Conservation (phyloP, 1,284 basidiomycete genomes). For the Leucoagaricus sp. region DNA sequence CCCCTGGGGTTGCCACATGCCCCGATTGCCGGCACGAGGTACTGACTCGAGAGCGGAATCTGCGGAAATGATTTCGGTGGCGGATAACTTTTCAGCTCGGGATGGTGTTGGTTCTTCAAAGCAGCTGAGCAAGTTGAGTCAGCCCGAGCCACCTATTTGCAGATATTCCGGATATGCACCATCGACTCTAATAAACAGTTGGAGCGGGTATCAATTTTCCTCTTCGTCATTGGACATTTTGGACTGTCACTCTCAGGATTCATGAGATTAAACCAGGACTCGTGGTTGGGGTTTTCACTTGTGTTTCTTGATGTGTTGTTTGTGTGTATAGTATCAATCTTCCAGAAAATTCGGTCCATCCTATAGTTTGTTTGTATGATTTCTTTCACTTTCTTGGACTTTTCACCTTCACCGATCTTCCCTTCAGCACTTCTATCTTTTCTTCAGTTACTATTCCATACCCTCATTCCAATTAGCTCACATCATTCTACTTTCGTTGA, state of each 20-base stretch:
- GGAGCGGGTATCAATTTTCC: not conserved
- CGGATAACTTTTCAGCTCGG: not conserved
- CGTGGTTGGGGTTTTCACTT: not conserved
- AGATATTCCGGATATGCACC: not conserved
- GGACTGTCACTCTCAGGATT: not conserved
- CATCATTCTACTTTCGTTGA: no score
- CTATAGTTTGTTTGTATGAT: no score
- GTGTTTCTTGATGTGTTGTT: not conserved
- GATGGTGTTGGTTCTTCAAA: not conserved
- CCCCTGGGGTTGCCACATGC: not conserved
- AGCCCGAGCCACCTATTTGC: not conserved
- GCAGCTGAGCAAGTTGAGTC: not conserved
- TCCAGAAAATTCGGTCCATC: no score
- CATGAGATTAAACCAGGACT: not conserved
- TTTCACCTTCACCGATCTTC: no score
- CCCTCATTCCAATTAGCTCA: no score
- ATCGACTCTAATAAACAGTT: not conserved
- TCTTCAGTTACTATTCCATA: no score
- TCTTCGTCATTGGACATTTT: not conserved
- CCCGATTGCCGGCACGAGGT: not conserved
- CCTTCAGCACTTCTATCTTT: no score
- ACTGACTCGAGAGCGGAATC: not conserved
- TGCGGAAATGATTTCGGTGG: not conserved
- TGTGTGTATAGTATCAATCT: not conserved
- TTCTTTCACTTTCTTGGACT: no score